Conservation (phyloP, 441 rosid species). For the Erysimum cheiri region DNA sequence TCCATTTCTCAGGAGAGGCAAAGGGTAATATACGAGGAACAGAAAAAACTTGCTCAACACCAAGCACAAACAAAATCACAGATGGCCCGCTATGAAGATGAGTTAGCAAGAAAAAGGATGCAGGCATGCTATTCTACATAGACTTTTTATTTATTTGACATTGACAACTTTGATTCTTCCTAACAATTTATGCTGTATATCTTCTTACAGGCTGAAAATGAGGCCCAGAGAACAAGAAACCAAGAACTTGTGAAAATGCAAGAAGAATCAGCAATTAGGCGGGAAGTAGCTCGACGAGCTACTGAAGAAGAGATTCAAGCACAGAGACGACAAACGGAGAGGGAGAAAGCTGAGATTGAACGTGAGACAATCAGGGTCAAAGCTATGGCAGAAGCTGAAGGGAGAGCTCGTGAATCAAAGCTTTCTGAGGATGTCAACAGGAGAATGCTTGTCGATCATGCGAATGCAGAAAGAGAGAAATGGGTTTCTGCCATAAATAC, state of each 20-base stretch:
- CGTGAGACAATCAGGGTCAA: conserved; percentile 93
- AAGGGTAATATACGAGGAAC: conserved; percentile 88
- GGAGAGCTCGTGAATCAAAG: conserved; percentile 96
- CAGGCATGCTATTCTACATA: conserved; percentile 62
- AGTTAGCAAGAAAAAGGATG: conserved; percentile 95
- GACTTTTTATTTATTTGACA: neutral
- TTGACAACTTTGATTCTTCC: neutral
- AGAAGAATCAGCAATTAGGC: conserved; percentile 90
- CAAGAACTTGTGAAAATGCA: conserved; percentile 94
- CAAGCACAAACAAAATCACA: conserved; percentile 98
- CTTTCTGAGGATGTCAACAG: conserved; percentile 95
- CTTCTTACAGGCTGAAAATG: conserved; percentile 83
- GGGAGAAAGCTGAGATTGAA: conserved; percentile 97
- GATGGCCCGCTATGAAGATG: conserved; percentile 96
- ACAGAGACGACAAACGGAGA: conserved; percentile 85
- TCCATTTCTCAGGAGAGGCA: conserved; percentile 77
- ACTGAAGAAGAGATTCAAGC: conserved; percentile 98
- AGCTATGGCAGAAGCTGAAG: conserved; percentile 98
- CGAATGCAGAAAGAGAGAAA: conserved; percentile 97
- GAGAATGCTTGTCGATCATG: conserved; percentile 87
- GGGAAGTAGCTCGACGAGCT: conserved; percentile 92
- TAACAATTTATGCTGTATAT: conserved; percentile 27
- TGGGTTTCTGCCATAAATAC: conserved; percentile 98
- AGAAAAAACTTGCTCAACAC: conserved; percentile 85
- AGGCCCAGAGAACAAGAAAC: conserved; percentile 83